phyloP scores from a whole-genome alignment of 176 grass and related monocot genomes.

The Carex myosuroides region DNA sequence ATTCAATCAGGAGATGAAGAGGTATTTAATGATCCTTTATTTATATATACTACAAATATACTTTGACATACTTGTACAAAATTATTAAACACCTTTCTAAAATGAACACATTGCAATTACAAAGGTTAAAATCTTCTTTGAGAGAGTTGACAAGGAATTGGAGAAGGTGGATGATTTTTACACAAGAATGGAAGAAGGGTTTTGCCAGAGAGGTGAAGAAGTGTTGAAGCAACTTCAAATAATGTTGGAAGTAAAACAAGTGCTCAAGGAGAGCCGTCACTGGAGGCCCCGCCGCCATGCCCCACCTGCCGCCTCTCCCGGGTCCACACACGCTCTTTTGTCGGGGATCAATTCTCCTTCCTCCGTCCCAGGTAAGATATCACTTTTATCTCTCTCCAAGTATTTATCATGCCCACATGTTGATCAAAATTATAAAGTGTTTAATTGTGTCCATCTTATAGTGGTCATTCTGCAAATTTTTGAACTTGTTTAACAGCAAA shows the following conservation, averaged over 20 bases:
- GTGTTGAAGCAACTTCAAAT: slow-evolving; percentile 70
- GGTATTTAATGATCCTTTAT: slow-evolving; percentile 26
- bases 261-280: slow-evolving; percentile 46
- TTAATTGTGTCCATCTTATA: background rate
- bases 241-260: slow-evolving; percentile 65
- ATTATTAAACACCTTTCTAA: background rate
- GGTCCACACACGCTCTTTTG: slow-evolving; percentile 38
- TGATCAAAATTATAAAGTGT: background rate
- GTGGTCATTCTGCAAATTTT: background rate
- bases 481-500: background rate
- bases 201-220: slow-evolving; percentile 46
- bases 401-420: background rate
- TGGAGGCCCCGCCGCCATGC: background rate
- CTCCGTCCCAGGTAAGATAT: slow-evolving; percentile 53
- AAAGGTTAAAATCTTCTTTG: slow-evolving; percentile 61
- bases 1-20: slow-evolving; percentile 51
- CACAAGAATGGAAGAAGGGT: slow-evolving; percentile 40
- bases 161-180: slow-evolving; percentile 82
- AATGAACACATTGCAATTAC: background rate
- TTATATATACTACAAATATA: background rate
- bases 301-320: background rate
- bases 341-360: slow-evolving; percentile 45
- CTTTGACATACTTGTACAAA: background rate
- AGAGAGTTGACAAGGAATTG: slow-evolving; percentile 65
- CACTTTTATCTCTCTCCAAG: background rate